Evolutionary conservation across 345 rosid species (phyloP).

Genomic region (Ceriops tagal): DNA sequence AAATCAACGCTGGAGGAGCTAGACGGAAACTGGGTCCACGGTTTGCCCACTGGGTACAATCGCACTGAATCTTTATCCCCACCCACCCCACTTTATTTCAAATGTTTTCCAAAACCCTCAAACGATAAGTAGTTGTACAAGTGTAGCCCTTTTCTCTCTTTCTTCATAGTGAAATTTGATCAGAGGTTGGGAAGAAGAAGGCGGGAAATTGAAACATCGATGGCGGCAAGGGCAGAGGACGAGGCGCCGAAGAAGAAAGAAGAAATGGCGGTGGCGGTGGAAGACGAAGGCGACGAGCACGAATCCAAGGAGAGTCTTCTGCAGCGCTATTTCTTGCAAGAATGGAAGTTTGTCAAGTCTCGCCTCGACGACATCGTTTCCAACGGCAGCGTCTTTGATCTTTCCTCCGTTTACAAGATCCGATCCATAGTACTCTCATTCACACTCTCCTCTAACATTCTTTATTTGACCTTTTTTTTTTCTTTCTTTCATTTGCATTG

Average conservation of each 20-base stretch:
- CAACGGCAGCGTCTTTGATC: slow-evolving; percentile 55
- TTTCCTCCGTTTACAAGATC: slow-evolving; percentile 63
- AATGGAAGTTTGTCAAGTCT: slow-evolving; percentile 78
- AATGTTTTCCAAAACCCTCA: background rate
- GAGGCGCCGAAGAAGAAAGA: background rate
- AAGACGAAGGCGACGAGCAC: slow-evolving; percentile 69
- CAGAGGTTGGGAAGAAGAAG: background rate
- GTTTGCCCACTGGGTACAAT: too few species aligned
- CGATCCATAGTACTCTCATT: slow-evolving; percentile 60
- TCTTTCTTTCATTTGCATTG: background rate
- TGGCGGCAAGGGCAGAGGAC: slow-evolving; percentile 11
- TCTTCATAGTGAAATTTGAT: background rate
- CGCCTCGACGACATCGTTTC: slow-evolving; percentile 66
- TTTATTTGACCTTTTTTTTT: background rate
- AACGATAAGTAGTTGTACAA: background rate
- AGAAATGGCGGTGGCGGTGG: slow-evolving; percentile 7
- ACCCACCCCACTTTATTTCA: background rate
- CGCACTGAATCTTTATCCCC: too few species aligned
- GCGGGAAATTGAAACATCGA: background rate
- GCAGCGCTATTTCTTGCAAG: slow-evolving; percentile 74
- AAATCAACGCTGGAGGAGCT: too few species aligned
- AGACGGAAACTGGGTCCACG: too few species aligned
- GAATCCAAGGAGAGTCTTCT: slow-evolving; percentile 67
- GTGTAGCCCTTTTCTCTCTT: background rate
- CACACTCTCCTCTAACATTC: background rate